Conservation (phyloP, 2,329 filamentous ascomycete species). For the Simplicillium sp. region DNA sequence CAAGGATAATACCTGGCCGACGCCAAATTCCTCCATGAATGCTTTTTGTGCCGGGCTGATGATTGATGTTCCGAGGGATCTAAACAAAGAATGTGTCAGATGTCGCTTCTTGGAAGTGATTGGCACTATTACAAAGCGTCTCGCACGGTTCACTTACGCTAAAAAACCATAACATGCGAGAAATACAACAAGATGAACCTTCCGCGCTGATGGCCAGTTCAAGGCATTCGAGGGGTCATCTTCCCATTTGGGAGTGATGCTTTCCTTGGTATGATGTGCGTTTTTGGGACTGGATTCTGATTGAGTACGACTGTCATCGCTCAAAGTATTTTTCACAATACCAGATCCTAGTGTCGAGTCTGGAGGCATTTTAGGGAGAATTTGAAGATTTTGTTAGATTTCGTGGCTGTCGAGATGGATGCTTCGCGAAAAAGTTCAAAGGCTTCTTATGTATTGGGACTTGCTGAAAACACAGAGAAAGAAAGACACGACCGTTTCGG, state of each 20-base stretch:
- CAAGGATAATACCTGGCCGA: constrained; percentile 8
- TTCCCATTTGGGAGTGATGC: background rate
- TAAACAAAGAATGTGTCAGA: background rate
- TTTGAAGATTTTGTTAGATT: too few species aligned
- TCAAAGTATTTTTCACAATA: too few species aligned
- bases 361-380: too few species aligned
- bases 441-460: too few species aligned
- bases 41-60: constrained; percentile 6
- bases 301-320: too few species aligned
- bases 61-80: constrained; percentile 9
- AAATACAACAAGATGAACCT: background rate
- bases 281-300: background rate
- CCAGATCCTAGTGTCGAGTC: too few species aligned
- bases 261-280: constrained; percentile 1
- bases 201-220: background rate
- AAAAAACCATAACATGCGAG: background rate
- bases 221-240: background rate
- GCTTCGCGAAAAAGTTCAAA: too few species aligned
- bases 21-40: constrained; percentile 7
- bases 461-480: too few species aligned
- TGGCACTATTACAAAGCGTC: background rate
- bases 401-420: too few species aligned
- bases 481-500: too few species aligned
- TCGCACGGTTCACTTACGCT: background rate
- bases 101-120: too few species aligned